These are phyloP conservation scores for Pseudomassariella vexata DNA, from an alignment of 2,329 filamentous ascomycete genomes.

Conservation along the genomic window DNA sequence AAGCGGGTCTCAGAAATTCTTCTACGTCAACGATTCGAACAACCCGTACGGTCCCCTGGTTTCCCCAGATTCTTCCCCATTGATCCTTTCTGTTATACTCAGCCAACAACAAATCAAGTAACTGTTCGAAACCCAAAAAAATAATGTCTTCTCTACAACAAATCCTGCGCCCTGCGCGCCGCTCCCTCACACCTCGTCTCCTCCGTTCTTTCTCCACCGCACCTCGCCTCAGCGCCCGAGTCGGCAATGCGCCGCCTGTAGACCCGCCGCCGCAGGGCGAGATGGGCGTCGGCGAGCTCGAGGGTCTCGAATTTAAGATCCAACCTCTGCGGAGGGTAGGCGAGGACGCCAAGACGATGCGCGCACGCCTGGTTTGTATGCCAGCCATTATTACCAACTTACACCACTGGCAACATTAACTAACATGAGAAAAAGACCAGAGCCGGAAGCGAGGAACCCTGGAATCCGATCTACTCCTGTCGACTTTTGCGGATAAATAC, in stretches of 20 bases:
- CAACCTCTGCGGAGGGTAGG: slow-evolving; percentile 82
- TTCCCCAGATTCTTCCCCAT: neutral
- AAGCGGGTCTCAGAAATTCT: slow-evolving; percentile 8
- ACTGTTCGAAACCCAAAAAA: neutral
- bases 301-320: slow-evolving; percentile 79
- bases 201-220: slow-evolving; percentile 13
- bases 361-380: slow-evolving; percentile 72
- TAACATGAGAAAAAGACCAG: slow-evolving; percentile 61
- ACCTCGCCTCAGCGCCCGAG: slow-evolving; percentile 12
- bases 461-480: slow-evolving; percentile 92
- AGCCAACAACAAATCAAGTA: neutral
- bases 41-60: neutral
- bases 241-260: slow-evolving; percentile 20
- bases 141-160: slow-evolving; percentile 7
- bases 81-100: neutral
- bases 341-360: slow-evolving; percentile 80
- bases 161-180: slow-evolving; percentile 4
- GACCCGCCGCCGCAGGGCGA: slow-evolving; percentile 38
- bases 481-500: slow-evolving; percentile 82
- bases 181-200: slow-evolving; percentile 4
- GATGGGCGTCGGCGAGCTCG: slow-evolving; percentile 77
- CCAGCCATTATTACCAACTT: too few species aligned
- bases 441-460: slow-evolving; percentile 93
- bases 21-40: slow-evolving; percentile 13
- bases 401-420: slow-evolving; percentile 6